Evolutionary conservation across 1,139 yeast genomes (phyloP), one percentile per base, ranked within the genome.

Genomic region (Kazachstania sp.): DNA sequence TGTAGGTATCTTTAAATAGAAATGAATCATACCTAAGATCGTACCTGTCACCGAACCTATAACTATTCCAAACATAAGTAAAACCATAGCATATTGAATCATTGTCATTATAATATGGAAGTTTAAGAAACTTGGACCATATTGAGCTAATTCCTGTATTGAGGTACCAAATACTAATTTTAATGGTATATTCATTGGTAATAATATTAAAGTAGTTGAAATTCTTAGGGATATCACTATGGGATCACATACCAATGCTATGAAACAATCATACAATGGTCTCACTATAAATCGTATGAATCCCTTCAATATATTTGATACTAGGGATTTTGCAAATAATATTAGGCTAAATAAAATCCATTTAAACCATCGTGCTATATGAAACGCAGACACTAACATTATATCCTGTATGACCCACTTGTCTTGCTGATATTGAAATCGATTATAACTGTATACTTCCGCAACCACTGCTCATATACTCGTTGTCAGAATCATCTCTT

Each of bases 161-260:
- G 61, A 46, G 13, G 55, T 49, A n/a, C 59, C 59, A 18, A 53
- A 45, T 13, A 59, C 39, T 4, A 57, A 29, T 11, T 43, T 42
- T 36, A 59, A 45, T 6, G 60, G 59, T 4, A 57, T 44, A 47
- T 59, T 58, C 7, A 58, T 39, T 4, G 63, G 63, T 15, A 59
- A 38, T 8, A 56, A 44, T 7, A 48, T 43, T 13, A 59, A 43
- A 34, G 49, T 54, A 9, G 49, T n/a, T 28, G 54, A n/a, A 30
- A 49, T 52, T 32, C 36, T 32, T 15, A 18, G 15, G 8, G 36
- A 16, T 15, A 32, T 32, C 36, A 32, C 18, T n/a, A 32, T n/a
- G 3, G 36, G 36, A 6, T n/a, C 18, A 18, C 36, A 32, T 32
- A 32, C 11, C 36, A 32, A 15, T 6, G 34, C 11, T 5, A 30